Evolutionary conservation across 2,329 filamentous ascomycete genomes (phyloP).

Genomic region (Microdochium bolleyi): DNA sequence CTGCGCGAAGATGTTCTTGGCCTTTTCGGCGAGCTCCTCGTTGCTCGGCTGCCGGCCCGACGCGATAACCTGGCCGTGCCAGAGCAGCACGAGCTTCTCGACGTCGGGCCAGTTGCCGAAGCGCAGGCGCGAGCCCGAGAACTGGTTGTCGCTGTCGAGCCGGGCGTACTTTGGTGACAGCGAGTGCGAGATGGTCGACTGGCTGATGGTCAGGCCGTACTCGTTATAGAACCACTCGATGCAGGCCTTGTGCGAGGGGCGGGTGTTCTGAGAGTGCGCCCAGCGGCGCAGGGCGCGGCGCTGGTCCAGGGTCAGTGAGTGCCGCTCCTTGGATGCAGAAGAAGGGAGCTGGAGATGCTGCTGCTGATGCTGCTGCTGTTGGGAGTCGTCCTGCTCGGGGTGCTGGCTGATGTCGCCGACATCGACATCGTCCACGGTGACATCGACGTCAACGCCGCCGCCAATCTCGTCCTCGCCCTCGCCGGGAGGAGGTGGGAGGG

Average conservation of each 20-base stretch:
- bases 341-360: neutral
- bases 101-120: conserved; percentile 60
- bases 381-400: neutral
- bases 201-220: conserved; percentile 53
- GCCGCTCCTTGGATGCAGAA: conserved; percentile 37
- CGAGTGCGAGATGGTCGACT: conserved; percentile 56
- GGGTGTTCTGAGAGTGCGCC: conserved; percentile 47
- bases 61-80: conserved; percentile 37
- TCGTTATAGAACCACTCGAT: conserved; percentile 55
- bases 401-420: neutral
- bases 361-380: neutral
- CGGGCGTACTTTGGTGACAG: conserved; percentile 54
- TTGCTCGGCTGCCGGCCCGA: conserved; percentile 52
- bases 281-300: conserved; percentile 51
- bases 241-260: conserved; percentile 53
- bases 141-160: conserved; percentile 51
- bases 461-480: neutral
- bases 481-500: neutral
- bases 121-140: conserved; percentile 53
- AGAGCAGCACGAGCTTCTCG: conserved; percentile 77
- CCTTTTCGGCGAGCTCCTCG: conserved; percentile 55
- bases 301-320: conserved; percentile 54
- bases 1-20: conserved; percentile 49
- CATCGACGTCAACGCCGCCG: neutral
- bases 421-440: neutral